Evolutionary conservation across 805 yeast species (phyloP).

Genomic region (Ogataea trehalophila): DNA sequence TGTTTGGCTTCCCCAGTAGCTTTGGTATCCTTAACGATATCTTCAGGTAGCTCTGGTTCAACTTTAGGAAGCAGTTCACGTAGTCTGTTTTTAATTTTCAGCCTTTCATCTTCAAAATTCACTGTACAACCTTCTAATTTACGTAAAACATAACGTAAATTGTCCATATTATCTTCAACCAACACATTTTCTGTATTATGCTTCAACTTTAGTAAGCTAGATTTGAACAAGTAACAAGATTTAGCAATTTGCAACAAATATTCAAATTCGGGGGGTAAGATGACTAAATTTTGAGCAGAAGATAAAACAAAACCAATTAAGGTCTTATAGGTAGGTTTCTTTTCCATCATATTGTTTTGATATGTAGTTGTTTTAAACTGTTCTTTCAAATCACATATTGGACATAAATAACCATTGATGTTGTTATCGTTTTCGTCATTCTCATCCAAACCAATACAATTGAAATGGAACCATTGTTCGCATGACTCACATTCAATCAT

Average conservation of each 20-base stretch:
- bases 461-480: slow-evolving; percentile 66
- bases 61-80: slow-evolving; percentile 9
- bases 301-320: slow-evolving; percentile 10
- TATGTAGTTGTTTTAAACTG: slow-evolving; percentile 16
- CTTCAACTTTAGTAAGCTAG: slow-evolving; percentile 3
- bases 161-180: slow-evolving; percentile 19
- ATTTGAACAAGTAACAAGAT: slow-evolving; percentile 8
- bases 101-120: slow-evolving; percentile 14
- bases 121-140: slow-evolving; percentile 43
- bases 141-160: slow-evolving; percentile 39
- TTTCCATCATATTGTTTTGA: slow-evolving; percentile 8
- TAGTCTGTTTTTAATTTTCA: slow-evolving; percentile 28
- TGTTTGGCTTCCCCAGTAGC: background rate
- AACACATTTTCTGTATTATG: slow-evolving; percentile 17
- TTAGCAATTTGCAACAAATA: slow-evolving; percentile 10
- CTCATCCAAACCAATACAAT: slow-evolving; percentile 42
- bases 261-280: slow-evolving; percentile 16
- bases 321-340: slow-evolving; percentile 10
- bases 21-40: background rate
- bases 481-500: slow-evolving; percentile 72
- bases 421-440: slow-evolving; percentile 23
- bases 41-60: background rate
- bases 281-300: slow-evolving; percentile 10
- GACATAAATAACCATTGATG: slow-evolving; percentile 43
- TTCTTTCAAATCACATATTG: slow-evolving; percentile 42